Conservation (phyloP, 192 early-diverging fungal genomes). For the Coemansia sp. region DNA sequence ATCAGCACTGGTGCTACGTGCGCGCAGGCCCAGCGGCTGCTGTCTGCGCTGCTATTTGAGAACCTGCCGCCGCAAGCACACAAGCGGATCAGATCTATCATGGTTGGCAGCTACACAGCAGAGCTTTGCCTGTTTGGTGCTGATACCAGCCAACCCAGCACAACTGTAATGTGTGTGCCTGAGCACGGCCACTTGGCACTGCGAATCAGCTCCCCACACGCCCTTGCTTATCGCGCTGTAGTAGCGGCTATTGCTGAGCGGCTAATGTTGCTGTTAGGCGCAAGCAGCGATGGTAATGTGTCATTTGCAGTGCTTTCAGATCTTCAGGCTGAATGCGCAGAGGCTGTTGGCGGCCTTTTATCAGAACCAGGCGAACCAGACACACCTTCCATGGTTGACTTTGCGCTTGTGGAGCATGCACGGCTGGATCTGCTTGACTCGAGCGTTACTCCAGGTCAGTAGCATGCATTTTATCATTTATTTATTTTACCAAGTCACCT, state of each 20-base stretch:
- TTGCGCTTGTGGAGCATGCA: not conserved
- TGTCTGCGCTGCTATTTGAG: conserved; percentile 33
- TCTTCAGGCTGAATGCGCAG: not conserved
- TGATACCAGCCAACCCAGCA: not conserved
- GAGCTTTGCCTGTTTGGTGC: conserved; percentile 19
- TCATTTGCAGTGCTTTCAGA: not conserved
- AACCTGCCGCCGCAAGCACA: conserved; percentile 13
- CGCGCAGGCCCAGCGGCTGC: conserved; percentile 13
- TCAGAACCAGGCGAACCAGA: not conserved
- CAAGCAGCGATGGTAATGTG: not conserved
- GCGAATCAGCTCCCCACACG: conserved; percentile 20
- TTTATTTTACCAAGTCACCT: too few relatives aligned
- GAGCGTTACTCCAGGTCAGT: not conserved
- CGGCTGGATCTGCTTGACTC: not conserved
- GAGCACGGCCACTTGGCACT: conserved; percentile 24
- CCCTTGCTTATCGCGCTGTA: conserved; percentile 14
- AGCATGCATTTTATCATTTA: too few relatives aligned
- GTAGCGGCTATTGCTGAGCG: conserved; percentile 18
- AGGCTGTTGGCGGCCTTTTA: not conserved
- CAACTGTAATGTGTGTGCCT: conserved; percentile 30
- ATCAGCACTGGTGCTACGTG: not conserved
- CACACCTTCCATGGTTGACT: not conserved
- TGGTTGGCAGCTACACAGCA: conserved; percentile 22
- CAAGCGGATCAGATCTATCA: conserved; percentile 6
- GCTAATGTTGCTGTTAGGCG: conserved; percentile 11